Evolutionary conservation across 805 yeast species (phyloP).

Genomic region (Monosporozyma aquatica): DNA sequence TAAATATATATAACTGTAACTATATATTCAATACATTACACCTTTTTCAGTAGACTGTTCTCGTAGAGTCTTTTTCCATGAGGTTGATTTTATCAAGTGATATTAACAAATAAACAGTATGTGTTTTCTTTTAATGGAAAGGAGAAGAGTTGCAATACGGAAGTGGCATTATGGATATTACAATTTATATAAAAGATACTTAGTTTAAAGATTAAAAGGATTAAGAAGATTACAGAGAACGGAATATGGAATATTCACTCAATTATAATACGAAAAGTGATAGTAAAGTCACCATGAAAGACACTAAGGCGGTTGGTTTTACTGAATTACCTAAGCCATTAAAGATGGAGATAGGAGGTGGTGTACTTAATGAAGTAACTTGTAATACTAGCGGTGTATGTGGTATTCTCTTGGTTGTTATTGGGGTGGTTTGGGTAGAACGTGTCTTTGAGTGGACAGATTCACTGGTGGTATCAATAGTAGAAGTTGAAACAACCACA

Average conservation of each 20-base stretch:
- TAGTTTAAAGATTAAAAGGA: background rate
- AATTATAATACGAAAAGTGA: background rate
- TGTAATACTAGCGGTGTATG: constrained; percentile 1
- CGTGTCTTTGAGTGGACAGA: background rate
- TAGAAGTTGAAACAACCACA: background rate
- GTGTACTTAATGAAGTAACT: background rate
- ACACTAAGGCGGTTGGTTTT: background rate
- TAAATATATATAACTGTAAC: background rate
- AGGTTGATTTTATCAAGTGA: too few species aligned
- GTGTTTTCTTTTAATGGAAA: too few species aligned
- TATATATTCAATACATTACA: background rate
- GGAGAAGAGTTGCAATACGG: too few species aligned
- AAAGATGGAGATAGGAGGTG: background rate
- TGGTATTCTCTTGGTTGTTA: background rate
- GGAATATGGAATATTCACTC: background rate
- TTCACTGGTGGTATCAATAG: background rate
- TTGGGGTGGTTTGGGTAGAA: background rate
- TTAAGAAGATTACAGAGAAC: background rate
- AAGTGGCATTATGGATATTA: background rate
- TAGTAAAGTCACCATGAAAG: background rate
- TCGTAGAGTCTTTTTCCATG: background rate
- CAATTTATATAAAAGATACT: background rate
- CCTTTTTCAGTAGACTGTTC: background rate
- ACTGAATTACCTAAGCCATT: constrained; percentile 2
- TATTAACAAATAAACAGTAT: too few species aligned